Evolutionary conservation across 2,329 filamentous ascomycete genomes (phyloP).

Genomic region (Dryadomyces sulphureus): DNA sequence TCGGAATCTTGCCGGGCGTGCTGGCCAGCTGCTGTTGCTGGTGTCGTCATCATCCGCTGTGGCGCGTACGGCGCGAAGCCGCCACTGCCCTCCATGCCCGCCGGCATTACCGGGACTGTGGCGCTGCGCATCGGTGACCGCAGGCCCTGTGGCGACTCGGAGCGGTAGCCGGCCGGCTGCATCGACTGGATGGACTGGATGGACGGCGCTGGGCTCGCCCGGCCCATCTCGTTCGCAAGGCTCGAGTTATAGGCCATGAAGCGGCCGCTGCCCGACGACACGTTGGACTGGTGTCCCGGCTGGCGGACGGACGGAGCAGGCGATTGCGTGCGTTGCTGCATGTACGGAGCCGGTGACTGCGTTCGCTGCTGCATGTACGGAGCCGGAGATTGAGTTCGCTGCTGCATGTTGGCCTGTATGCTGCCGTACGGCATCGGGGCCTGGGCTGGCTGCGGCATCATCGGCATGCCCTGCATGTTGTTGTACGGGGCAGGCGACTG

Average conservation of each 20-base stretch:
- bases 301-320: background rate
- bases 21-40: constrained; percentile 10
- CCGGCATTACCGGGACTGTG: constrained; percentile 15
- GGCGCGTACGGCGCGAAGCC: constrained; percentile 9
- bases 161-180: background rate
- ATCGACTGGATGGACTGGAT: background rate
- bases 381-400: background rate
- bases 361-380: background rate
- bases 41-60: constrained; percentile 21
- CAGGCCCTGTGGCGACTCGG: constrained; percentile 3
- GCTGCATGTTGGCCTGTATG: no score
- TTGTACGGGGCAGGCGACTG: background rate
- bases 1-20: constrained; percentile 9
- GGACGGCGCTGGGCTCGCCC: constrained; percentile 18
- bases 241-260: constrained; percentile 4
- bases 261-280: constrained; percentile 5
- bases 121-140: constrained; percentile 14
- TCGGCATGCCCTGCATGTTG: no score
- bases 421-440: no score
- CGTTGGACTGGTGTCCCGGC: background rate
- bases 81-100: background rate
- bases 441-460: no score
- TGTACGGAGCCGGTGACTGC: background rate
- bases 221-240: constrained; percentile 9
- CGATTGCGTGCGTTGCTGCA: background rate